Percentiles rank a stretch among this genome's conserved stretches.
These are phyloP conservation scores for Russula vinacea DNA, from an alignment of 768 basidiomycete species.

Conservation along the genomic window DNA sequence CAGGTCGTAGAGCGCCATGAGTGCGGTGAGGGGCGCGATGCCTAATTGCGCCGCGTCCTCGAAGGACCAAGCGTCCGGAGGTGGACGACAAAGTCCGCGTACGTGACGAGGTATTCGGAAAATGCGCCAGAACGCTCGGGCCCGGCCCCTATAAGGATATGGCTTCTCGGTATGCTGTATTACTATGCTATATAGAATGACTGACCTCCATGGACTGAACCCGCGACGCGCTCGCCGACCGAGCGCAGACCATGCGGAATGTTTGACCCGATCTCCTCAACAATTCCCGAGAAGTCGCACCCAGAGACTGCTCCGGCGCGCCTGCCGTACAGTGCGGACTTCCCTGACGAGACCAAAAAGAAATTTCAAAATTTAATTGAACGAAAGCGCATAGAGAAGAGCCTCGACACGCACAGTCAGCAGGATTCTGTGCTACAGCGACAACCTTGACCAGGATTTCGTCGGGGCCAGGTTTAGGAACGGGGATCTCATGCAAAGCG, in stretches of 20 bases:
- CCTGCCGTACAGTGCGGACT: slow-evolving; percentile 3
- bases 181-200: not conserved
- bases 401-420: slow-evolving; percentile 31
- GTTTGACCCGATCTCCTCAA: slow-evolving; percentile 30
- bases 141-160: slow-evolving; percentile 18
- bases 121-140: slow-evolving; percentile 29
- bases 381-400: too few species aligned
- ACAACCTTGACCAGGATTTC: slow-evolving; percentile 30
- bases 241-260: slow-evolving; percentile 24
- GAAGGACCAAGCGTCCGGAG: slow-evolving; percentile 26
- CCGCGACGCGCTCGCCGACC: slow-evolving; percentile 35
- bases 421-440: slow-evolving; percentile 38
- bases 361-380: too few species aligned
- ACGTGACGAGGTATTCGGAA: slow-evolving; percentile 34
- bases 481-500: slow-evolving; percentile 14
- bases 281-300: slow-evolving; percentile 34
- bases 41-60: slow-evolving; percentile 26
- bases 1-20: slow-evolving; percentile 20
- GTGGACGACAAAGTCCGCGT: slow-evolving; percentile 29
- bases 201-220: slow-evolving; percentile 33
- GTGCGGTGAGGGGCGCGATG: slow-evolving; percentile 24
- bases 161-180: not conserved
- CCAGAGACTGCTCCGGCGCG: slow-evolving; percentile 31
- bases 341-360: slow-evolving; percentile 8
- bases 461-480: slow-evolving; percentile 21